Evolutionary conservation across 495 filamentous ascomycete genomes (phyloP).

Genomic region (Podospora pseudocomata): DNA sequence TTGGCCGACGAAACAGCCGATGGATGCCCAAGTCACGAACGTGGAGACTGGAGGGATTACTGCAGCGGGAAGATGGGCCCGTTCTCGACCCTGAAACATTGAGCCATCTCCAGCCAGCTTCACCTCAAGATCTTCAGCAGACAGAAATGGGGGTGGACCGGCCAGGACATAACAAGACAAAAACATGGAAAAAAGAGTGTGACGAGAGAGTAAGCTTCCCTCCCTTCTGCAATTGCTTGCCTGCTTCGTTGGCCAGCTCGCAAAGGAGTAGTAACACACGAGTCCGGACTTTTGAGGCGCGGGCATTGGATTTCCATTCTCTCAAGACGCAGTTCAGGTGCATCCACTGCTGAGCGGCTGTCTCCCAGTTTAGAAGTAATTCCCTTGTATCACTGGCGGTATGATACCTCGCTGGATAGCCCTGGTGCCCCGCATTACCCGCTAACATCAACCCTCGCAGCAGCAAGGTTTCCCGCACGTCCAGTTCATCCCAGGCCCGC

Average conservation of each 20-base stretch:
- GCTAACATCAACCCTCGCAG: not conserved
- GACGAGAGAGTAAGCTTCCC: too few species aligned
- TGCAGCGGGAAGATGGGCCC: constrained; percentile 1
- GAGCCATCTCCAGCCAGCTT: constrained; percentile 7
- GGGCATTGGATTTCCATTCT: too few species aligned
- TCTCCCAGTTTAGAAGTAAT: constrained; percentile 18
- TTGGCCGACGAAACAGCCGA: constrained; percentile 9
- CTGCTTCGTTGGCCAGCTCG: not conserved
- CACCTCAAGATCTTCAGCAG: not conserved
- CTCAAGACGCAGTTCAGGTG: too few species aligned
- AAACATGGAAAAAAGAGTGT: not conserved
- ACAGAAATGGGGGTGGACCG: not conserved
- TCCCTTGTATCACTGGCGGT: constrained; percentile 14
- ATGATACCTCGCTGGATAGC: not conserved
- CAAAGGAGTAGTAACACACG: not conserved
- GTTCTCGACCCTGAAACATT: constrained; percentile 13
- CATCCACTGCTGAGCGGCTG: not conserved
- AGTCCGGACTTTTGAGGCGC: not conserved
- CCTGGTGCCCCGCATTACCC: constrained; percentile 15
- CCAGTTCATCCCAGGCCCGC: constrained; percentile 1
- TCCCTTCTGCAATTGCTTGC: not conserved
- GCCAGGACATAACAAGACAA: not conserved
- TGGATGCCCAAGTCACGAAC: constrained; percentile 7
- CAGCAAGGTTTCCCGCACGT: constrained; percentile 3
- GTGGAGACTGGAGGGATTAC: constrained; percentile 5